Evolutionary conservation across 768 basidiomycete genomes (phyloP).

Genomic region (Coprinopsis sp.): DNA sequence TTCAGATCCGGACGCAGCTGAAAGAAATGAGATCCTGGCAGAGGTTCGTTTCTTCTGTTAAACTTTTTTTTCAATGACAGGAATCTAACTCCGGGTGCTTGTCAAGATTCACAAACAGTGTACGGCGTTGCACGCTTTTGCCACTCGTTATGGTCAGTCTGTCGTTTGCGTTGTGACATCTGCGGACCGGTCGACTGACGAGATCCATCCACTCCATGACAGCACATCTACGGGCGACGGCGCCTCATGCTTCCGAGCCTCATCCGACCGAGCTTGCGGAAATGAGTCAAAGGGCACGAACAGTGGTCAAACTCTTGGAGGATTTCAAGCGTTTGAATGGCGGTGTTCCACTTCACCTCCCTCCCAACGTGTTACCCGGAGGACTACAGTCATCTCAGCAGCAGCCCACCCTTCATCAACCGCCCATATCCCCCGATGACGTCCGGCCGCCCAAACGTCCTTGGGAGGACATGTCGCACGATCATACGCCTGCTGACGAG

Average conservation of each 20-base stretch:
- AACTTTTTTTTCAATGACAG: background rate
- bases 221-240: slow-evolving; percentile 42
- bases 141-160: slow-evolving; percentile 58
- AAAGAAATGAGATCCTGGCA: slow-evolving; percentile 35
- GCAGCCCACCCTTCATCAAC: background rate
- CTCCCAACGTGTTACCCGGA: background rate
- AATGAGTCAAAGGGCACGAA: slow-evolving; percentile 62
- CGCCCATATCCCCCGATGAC: slow-evolving; percentile 39
- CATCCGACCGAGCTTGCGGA: slow-evolving; percentile 52
- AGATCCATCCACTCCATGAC: slow-evolving; percentile 3
- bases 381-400: background rate
- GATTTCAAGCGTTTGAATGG: slow-evolving; percentile 43
- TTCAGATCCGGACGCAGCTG: slow-evolving; percentile 21
- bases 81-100: slow-evolving; percentile 9
- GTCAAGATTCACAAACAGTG: slow-evolving; percentile 62
- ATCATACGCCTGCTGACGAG: slow-evolving; percentile 28
- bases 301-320: slow-evolving; percentile 67
- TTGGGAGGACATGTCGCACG: slow-evolving; percentile 69
- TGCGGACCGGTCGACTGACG: slow-evolving; percentile 4
- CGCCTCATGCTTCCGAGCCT: slow-evolving; percentile 37
- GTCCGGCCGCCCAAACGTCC: slow-evolving; percentile 69
- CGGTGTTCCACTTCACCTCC: background rate
- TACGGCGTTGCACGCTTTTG: slow-evolving; percentile 55
- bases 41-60: slow-evolving; percentile 32
- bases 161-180: slow-evolving; percentile 3